Evolutionary conservation across 1,139 yeast species (phyloP), one percentile per base, ranked within the genome.

Genomic region (Saccharomyces hybrid): DNA sequence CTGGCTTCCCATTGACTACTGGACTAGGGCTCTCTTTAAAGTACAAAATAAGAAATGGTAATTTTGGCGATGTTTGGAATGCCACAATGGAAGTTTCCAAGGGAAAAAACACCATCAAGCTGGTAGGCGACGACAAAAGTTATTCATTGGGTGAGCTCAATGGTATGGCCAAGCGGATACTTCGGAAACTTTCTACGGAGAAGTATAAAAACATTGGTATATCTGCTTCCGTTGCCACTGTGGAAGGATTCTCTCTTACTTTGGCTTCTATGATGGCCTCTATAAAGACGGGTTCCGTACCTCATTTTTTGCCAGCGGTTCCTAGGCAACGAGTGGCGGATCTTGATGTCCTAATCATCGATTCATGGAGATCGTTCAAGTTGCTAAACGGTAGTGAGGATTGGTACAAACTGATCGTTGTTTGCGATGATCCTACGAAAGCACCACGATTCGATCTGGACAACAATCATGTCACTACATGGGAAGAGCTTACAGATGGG

Each of bases 11-110:
- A 0, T 73, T 86, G 48, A 75, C 84, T 26, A 81, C 86, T 0
- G 95, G 95, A 0, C 71, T 86, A 51, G 82, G 81, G 49, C 78
- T 86, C 26, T 75, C 87, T 53, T 76, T 79, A 51, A 83, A 79
- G 38, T 86, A 84, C 68, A 82, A 80, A 62, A 63, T 84, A 21
- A 74, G 93, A 60, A 83, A 83, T 64, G 93, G 93, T 7, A 83
- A 82, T 59, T 69, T 85, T 55, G 77, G 81, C 62, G 95, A 85
- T 69, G 68, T 85, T 2, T 86, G 91, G 90, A 65, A 67, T 9
- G 71, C 75, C 21, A 67, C 69, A 7, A 66, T 74, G 70, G 66
- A 63, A 24, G 61, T 67, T 27, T 59, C 68, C 41, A 53, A 53
- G 9, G 55, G 55, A 1, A 52, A 58, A 4, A 57, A 57, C 42